Conservation (phyloP, 192 early-diverging fungal species). For the Funneliformis mosseae region DNA sequence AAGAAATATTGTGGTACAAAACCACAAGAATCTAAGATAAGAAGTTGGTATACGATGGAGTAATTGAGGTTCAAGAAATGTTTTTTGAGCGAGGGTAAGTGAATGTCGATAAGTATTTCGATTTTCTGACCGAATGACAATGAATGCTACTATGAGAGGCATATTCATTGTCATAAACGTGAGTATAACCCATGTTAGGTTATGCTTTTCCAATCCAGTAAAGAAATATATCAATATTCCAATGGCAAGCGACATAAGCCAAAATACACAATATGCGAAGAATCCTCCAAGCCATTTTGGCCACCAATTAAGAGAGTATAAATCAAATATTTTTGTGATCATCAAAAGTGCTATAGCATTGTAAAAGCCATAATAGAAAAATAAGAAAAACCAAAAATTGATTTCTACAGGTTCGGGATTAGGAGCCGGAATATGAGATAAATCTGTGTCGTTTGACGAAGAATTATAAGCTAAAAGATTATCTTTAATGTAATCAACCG, state of each 20-base stretch:
- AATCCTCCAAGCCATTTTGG: conserved; percentile 65
- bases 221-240: conserved; percentile 62
- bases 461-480: neutral
- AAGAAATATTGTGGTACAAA: conserved; percentile 69
- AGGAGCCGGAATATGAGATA: conserved; percentile 31
- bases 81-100: conserved; percentile 56
- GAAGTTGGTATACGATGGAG: conserved; percentile 62
- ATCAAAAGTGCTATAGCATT: conserved; percentile 72
- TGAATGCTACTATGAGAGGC: conserved; percentile 66
- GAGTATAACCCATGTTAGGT: conserved; percentile 68
- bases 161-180: conserved; percentile 76
- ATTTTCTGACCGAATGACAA: conserved; percentile 52
- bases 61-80: conserved; percentile 52
- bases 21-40: conserved; percentile 78
- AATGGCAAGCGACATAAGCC: conserved; percentile 60
- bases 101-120: conserved; percentile 51
- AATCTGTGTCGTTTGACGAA: neutral
- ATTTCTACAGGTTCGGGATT: conserved; percentile 45
- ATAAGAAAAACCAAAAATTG: conserved; percentile 81
- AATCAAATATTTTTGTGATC: conserved; percentile 76
- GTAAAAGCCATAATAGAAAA: conserved; percentile 78
- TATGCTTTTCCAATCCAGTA: conserved; percentile 54
- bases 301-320: conserved; percentile 83
- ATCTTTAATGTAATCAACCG: neutral
- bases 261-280: conserved; percentile 66